Evolutionary conservation across 306 rosid genomes (phyloP).

Genomic region (Glycyrrhiza uralensis): DNA sequence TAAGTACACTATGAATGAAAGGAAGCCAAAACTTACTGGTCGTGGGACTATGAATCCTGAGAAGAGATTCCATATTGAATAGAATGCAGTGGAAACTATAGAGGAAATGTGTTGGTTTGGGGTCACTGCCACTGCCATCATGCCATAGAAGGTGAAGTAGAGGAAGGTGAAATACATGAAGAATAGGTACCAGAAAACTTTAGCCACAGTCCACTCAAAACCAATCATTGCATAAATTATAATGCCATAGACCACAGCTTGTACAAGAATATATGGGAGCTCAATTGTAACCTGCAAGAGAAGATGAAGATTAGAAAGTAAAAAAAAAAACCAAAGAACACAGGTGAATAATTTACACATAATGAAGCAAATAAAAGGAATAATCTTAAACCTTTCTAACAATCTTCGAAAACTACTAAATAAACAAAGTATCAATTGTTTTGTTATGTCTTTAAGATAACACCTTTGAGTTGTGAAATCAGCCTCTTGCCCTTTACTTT

Average conservation of each 20-base stretch:
- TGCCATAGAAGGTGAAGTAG: slow-evolving; percentile 60
- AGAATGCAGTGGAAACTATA: slow-evolving; percentile 45
- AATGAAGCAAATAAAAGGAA: background rate
- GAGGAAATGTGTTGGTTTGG: slow-evolving; percentile 52
- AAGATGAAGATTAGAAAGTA: slow-evolving; percentile 13
- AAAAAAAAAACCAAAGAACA: too few relatives aligned
- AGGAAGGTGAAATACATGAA: slow-evolving; percentile 52
- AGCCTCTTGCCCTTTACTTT: too few relatives aligned
- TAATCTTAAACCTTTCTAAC: background rate
- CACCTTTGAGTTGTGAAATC: background rate
- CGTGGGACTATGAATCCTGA: slow-evolving; percentile 61
- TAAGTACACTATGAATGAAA: too few relatives aligned
- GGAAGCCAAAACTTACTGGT: slow-evolving; percentile 38
- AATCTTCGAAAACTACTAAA: background rate
- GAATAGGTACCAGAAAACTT: slow-evolving; percentile 52
- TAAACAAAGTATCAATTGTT: background rate
- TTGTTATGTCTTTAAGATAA: background rate
- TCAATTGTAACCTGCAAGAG: slow-evolving; percentile 51
- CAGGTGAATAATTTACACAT: background rate
- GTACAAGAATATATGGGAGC: slow-evolving; percentile 50
- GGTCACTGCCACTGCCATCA: slow-evolving; percentile 56
- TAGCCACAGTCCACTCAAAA: slow-evolving; percentile 46
- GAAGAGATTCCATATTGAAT: slow-evolving; percentile 54
- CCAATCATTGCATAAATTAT: slow-evolving; percentile 55
- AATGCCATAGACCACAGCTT: slow-evolving; percentile 45